These are phyloP conservation scores for Trichosanthes cucumerina DNA, from an alignment of 306 rosid species.

Conservation along the genomic window DNA sequence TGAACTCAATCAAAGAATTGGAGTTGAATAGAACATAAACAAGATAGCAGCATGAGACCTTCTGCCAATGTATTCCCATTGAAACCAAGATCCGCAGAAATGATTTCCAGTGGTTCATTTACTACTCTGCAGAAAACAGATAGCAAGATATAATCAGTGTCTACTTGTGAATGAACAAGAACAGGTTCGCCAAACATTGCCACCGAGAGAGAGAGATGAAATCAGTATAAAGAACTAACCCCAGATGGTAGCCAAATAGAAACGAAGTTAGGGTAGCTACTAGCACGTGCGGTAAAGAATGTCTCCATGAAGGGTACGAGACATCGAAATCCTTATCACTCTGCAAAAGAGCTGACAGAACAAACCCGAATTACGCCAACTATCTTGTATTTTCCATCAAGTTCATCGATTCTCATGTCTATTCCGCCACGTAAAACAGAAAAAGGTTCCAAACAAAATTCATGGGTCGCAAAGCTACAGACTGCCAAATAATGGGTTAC, in stretches of 20 bases:
- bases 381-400: not conserved
- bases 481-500: conserved; percentile 24
- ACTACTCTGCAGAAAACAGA: conserved; percentile 54
- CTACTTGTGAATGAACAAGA: not conserved
- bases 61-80: conserved; percentile 86
- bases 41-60: conserved; percentile 35
- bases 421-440: not conserved
- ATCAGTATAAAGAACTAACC: conserved; percentile 51
- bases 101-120: conserved; percentile 94
- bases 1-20: conserved; percentile 11
- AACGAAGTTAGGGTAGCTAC: conserved; percentile 71
- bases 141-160: not conserved
- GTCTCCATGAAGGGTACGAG: conserved; percentile 78
- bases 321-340: conserved; percentile 30
- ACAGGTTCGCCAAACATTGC: conserved; percentile 6
- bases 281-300: conserved; percentile 72
- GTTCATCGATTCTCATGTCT: not conserved
- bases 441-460: not conserved
- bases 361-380: conserved; percentile 21
- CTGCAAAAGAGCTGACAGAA: conserved; percentile 43
- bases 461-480: not conserved
- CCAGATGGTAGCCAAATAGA: conserved; percentile 85
- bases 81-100: conserved; percentile 87
- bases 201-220: not conserved
- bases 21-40: conserved; percentile 10